Base-by-base conservation (phyloP, 2,329 filamentous ascomycete species). In the Fusarium sp. region DNA sequence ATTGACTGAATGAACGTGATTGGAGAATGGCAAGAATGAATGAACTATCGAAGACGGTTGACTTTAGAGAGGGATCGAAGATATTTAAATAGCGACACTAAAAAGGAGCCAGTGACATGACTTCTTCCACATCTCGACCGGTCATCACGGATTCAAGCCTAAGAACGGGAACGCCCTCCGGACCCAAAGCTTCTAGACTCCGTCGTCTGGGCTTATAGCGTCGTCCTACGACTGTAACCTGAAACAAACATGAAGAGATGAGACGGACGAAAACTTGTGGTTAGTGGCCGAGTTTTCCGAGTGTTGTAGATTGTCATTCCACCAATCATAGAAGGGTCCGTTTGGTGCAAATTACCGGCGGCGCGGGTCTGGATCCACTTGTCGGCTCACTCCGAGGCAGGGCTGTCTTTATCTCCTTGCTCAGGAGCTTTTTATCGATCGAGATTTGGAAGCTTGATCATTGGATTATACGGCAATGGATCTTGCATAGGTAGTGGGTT, bases 221-320 rank as follows among this genome's bases (percentile, higher is more conserved):
- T 29, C 40, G 58, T 20, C 59, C 27, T 31, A 34, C 6, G 29
- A 61, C n/a, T 47, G 24, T 29, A 34, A 61, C 58, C 58, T 61
- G 58, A 61, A 61, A 61, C 58, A 61, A 34, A 34, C 24, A 29
- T n/a, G 14, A 47, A 22, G 18, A 13, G 24, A 52, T 35, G 29
- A 61, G 31, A 60, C 18, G 52, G 52, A 35, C n/a, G 37, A 24
- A 14, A 14, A 20, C 24, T 61, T 52, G 27, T 45, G 27, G 8
- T 24, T 47, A 35, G 58, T 60, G 38, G 22, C 58, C 58, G 58
- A 35, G 58, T 34, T 61, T n/a, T 22, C 58, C 58, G 40, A 47
- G 47, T 31, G 24, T 27, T 52, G 20, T 1, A 27, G 29, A 10
- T 18, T 22, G 58, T n/a, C 38, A 27, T 45, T 61, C 58, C 58